A percentile compares a stretch with the other conserved stretches of the same genome.
phyloP scores from a whole-genome alignment of 345 rosid genomes.

The Corchorus capsularis region DNA sequence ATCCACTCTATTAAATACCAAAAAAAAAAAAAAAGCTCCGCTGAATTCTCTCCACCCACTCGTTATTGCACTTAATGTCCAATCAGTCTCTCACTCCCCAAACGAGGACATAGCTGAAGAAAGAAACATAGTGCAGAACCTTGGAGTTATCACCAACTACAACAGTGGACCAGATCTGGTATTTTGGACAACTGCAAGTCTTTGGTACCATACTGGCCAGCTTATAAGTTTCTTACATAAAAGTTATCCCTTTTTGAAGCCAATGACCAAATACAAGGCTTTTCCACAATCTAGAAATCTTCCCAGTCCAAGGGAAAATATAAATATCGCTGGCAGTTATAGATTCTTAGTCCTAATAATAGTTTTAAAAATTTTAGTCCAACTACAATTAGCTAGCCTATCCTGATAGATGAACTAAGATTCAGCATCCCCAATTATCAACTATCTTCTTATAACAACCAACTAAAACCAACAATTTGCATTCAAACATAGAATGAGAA shows the following conservation, averaged over 20 bases:
- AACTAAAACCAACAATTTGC: background rate
- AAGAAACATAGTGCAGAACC: background rate
- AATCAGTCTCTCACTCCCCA: background rate
- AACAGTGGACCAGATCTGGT: background rate
- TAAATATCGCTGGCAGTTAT: background rate
- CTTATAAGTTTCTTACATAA: background rate
- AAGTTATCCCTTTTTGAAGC: background rate
- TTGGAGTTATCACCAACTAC: background rate
- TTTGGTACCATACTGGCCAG: background rate
- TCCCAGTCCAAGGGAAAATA: background rate
- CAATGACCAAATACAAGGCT: background rate
- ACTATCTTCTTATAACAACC: background rate
- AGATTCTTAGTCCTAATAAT: background rate
- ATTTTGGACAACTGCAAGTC: background rate
- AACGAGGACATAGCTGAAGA: background rate
- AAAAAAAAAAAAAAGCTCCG: no score
- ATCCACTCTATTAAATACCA: background rate
- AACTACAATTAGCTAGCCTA: background rate
- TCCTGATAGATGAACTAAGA: background rate
- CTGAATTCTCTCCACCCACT: background rate
- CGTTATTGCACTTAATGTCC: background rate
- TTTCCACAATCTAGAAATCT: constrained; percentile 4
- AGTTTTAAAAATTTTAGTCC: background rate
- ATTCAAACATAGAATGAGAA: background rate
- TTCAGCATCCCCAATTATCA: background rate